Conservation (phyloP, 371 early-diverging fungal genomes). For the Circinella umbellata region DNA sequence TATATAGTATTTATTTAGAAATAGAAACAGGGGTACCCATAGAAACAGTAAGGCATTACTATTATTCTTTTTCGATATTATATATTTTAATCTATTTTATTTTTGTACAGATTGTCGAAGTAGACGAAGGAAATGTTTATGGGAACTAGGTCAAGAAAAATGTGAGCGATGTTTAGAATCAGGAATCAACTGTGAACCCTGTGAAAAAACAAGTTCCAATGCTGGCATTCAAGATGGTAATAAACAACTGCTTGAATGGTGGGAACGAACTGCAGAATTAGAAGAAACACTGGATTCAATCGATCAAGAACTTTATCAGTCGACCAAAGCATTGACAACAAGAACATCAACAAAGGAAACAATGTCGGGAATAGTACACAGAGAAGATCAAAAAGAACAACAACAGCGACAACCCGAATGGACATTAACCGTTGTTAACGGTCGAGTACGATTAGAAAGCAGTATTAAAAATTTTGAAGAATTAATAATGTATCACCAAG, state of each 20-base stretch:
- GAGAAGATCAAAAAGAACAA: not conserved
- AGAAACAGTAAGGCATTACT: too few relatives aligned
- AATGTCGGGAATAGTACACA: too few relatives aligned
- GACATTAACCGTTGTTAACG: constrained; percentile 19
- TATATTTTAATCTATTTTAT: not conserved
- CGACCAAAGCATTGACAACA: not conserved
- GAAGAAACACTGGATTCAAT: not conserved
- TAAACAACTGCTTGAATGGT: constrained; percentile 6
- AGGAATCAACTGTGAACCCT: not conserved
- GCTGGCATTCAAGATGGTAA: not conserved
- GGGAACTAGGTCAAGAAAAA: not conserved
- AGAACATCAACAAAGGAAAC: not conserved
- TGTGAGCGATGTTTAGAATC: not conserved
- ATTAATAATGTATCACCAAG: constrained; percentile 9
- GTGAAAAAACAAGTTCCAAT: not conserved
- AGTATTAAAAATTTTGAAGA: constrained; percentile 17
- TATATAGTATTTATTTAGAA: too few relatives aligned
- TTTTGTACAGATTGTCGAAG: not conserved
- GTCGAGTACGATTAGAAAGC: constrained; percentile 16
- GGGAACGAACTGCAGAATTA: not conserved
- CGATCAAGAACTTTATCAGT: not conserved
- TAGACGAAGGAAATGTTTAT: constrained; percentile 4
- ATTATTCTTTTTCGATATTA: not conserved
- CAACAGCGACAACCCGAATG: constrained; percentile 8
- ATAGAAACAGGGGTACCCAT: too few relatives aligned